These are phyloP conservation scores for Azolla pinnata DNA, from an alignment of 75 land plant genomes.

Conservation along the genomic window DNA sequence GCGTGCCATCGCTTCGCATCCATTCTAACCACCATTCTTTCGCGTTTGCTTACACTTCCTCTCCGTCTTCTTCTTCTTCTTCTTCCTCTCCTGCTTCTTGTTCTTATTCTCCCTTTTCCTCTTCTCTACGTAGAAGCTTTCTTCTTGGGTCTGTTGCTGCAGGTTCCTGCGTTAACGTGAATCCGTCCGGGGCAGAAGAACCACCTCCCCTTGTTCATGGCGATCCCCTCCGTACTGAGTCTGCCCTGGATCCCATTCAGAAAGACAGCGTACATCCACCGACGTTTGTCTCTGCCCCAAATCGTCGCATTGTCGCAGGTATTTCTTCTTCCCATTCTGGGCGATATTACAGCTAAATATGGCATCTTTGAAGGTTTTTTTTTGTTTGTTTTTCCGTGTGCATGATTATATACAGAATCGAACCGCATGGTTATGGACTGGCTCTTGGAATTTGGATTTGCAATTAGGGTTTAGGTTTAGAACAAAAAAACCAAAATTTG, in stretches of 20 bases:
- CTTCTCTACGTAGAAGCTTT: not conserved
- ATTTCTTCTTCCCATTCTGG: not conserved
- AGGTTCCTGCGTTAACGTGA: not conserved
- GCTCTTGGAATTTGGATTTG: not conserved
- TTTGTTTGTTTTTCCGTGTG: too few relatives aligned
- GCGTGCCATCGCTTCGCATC: too few relatives aligned
- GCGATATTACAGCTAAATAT: not conserved
- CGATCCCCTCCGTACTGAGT: not conserved
- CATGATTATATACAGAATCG: too few relatives aligned
- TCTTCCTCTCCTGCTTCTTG: too few relatives aligned
- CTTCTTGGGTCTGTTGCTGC: not conserved
- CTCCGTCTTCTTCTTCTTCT: too few relatives aligned
- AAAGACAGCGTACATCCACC: constrained; percentile 38
- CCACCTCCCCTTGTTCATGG: not conserved
- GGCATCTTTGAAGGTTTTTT: too few relatives aligned
- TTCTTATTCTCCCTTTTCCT: too few relatives aligned
- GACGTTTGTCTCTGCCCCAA: constrained; percentile 78
- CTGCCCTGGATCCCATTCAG: not conserved
- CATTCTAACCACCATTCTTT: too few relatives aligned
- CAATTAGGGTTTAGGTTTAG: constrained; percentile 1
- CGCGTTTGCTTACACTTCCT: too few relatives aligned
- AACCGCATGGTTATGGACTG: not conserved
- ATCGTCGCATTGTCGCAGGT: constrained; percentile 90
- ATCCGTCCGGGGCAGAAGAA: not conserved
- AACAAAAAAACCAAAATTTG: not conserved